Base-by-base conservation (phyloP, 768 basidiomycete genomes). In the Pluteus cervinus region DNA sequence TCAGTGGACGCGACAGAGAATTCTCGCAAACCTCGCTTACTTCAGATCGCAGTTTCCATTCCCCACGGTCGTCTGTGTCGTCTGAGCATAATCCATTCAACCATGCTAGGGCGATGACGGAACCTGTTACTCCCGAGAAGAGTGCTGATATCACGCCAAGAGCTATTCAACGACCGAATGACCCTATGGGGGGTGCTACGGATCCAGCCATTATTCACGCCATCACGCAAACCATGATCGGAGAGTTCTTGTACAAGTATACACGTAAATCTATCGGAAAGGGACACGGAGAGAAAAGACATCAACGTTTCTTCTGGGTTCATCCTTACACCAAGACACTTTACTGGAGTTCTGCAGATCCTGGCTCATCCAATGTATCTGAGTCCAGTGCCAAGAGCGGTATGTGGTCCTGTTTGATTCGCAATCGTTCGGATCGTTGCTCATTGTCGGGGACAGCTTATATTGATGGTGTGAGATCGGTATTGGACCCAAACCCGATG, bases 141-240 rank as follows among this genome's bases (percentile, higher is more conserved):
- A 59, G 62, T 4, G 66, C 63, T 2, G 68, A 71, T 49, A 55
- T 59, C 24, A 67, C 68, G 1, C 61, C 68, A 23, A 60, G 65
- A 7, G 59, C 61, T 8, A n/a, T n/a, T n/a, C n/a, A n/a, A n/a
- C n/a, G n/a, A n/a, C n/a, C n/a, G n/a, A 54, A 60, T 36, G 41
- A 49, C 28, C 57, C 50, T 18, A 61, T 57, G 23, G 36, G 36
- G n/a, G 20, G 25, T 11, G 33, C 6, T n/a, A 96, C 94, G 18
- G 94, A 99, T 53, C 93, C 92, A 3, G 63, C 71, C 2, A 65
- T 96, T 52, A 96, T 98, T 47, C 94, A 97, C 55, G 86, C 93
- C 1, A 97, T 98, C 49, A 99, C 96, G 11, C 94, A 98, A 69
- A 96, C 93, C 16, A 99, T 99, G 96, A 98, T 98, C 48, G 94